Evolutionary conservation across 169 alveolate species (phyloP).

Genomic region (Eimeria mitis): DNA sequence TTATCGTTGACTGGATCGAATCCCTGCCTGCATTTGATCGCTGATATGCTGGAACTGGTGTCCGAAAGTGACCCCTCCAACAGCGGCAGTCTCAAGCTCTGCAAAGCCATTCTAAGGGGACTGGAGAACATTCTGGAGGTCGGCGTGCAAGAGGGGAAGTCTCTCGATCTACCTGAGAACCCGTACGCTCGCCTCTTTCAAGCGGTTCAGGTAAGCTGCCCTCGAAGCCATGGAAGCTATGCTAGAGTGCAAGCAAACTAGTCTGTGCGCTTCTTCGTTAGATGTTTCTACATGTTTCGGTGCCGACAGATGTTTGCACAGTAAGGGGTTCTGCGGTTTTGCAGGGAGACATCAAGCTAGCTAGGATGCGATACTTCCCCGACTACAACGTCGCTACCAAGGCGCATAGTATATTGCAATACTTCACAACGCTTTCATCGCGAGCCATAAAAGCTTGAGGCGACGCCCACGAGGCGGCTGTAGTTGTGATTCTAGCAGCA

Average conservation of each 20-base stretch:
- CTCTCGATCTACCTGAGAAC: constrained; percentile 89
- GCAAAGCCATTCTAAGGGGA: constrained; percentile 90
- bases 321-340: not conserved
- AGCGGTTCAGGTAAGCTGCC: constrained; percentile 86
- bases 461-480: not conserved
- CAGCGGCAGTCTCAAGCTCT: constrained; percentile 91
- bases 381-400: constrained; percentile 87
- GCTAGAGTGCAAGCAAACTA: not conserved
- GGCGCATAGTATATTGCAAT: constrained; percentile 86
- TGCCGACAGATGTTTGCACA: not conserved
- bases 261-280: not conserved
- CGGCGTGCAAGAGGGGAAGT: constrained; percentile 89
- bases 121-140: constrained; percentile 89
- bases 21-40: constrained; percentile 88
- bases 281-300: not conserved
- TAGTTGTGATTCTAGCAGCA: not conserved
- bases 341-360: constrained; percentile 85
- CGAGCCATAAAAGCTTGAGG: constrained; percentile 64
- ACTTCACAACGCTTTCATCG: constrained; percentile 68
- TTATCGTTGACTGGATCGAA: constrained; percentile 75
- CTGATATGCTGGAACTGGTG: constrained; percentile 91
- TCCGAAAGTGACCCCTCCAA: constrained; percentile 90
- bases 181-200: constrained; percentile 91
- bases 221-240: not conserved
- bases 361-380: constrained; percentile 89